Percentiles rank a stretch among this genome's conserved stretches.
Conservation (phyloP, 2,329 filamentous ascomycete genomes). For the Aspergillus viridinutans region DNA sequence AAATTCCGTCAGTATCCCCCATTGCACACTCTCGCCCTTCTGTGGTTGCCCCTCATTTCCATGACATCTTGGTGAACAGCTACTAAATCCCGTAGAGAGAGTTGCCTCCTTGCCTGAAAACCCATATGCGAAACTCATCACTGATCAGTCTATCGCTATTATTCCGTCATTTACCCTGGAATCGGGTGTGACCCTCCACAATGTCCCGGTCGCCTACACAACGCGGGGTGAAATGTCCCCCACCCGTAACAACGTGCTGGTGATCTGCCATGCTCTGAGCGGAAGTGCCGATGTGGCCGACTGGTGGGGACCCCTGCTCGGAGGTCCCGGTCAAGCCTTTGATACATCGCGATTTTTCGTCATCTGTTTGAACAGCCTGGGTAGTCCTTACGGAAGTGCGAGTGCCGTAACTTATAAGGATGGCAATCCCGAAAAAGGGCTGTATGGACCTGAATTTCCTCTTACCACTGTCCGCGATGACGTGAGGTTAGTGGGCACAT, state of each 20-base stretch:
- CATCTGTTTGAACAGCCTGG: slow-evolving; percentile 52
- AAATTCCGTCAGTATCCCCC: slow-evolving; percentile 37
- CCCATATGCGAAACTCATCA: slow-evolving; percentile 79
- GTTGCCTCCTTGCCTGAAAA: slow-evolving; percentile 74
- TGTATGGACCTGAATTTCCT: slow-evolving; percentile 93
- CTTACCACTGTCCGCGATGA: slow-evolving; percentile 93
- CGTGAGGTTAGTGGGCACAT: slow-evolving; percentile 64
- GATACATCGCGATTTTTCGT: slow-evolving; percentile 52
- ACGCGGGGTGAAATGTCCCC: slow-evolving; percentile 56
- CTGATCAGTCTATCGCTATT: slow-evolving; percentile 80
- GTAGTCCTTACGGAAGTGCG: slow-evolving; percentile 53
- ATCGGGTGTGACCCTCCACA: slow-evolving; percentile 76
- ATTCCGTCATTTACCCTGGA: slow-evolving; percentile 90
- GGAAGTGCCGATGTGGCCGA: slow-evolving; percentile 54
- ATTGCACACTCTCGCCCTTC: slow-evolving; percentile 6
- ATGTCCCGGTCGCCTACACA: slow-evolving; percentile 66
- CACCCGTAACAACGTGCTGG: slow-evolving; percentile 57
- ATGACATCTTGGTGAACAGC: slow-evolving; percentile 23
- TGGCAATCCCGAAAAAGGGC: slow-evolving; percentile 66
- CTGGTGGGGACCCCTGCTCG: slow-evolving; percentile 55
- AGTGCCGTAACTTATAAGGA: slow-evolving; percentile 71
- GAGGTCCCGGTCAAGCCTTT: slow-evolving; percentile 50
- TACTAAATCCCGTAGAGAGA: slow-evolving; percentile 56
- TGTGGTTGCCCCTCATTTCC: neutral
- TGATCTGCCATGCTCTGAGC: slow-evolving; percentile 55